These are phyloP conservation scores for Parascedosporium putredinis DNA, from an alignment of 2,329 filamentous ascomycete genomes.

Conservation along the genomic window DNA sequence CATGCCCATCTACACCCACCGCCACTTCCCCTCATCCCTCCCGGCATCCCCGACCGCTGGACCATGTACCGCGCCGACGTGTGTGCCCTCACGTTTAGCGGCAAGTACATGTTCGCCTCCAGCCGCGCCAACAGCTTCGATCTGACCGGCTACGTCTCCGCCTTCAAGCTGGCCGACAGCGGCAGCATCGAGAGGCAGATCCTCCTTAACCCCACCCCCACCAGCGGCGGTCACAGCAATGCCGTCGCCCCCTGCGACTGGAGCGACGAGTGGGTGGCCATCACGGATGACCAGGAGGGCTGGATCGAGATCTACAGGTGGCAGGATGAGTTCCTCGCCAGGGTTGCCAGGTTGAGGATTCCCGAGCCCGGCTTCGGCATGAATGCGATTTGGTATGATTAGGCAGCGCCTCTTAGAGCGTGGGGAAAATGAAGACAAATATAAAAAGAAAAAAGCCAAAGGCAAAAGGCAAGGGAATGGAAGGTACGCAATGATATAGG, in stretches of 20 bases:
- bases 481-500: too few relatives aligned
- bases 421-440: neutral
- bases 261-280: slow-evolving; percentile 80
- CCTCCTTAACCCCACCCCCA: slow-evolving; percentile 73
- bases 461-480: neutral
- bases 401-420: neutral
- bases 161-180: slow-evolving; percentile 58
- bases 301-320: slow-evolving; percentile 83
- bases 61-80: slow-evolving; percentile 77
- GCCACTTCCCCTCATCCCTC: slow-evolving; percentile 69
- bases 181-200: slow-evolving; percentile 71
- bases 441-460: neutral
- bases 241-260: slow-evolving; percentile 77
- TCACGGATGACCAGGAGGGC: slow-evolving; percentile 81
- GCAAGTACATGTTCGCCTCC: slow-evolving; percentile 72
- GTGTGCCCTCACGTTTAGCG: slow-evolving; percentile 59
- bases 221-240: slow-evolving; percentile 80
- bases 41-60: slow-evolving; percentile 46
- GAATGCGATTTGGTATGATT: slow-evolving; percentile 93
- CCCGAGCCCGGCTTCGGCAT: slow-evolving; percentile 87
- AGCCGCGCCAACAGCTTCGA: slow-evolving; percentile 67
- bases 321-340: slow-evolving; percentile 68
- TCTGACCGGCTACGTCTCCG: slow-evolving; percentile 73
- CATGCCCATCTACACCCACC: slow-evolving; percentile 68
- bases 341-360: slow-evolving; percentile 67